Evolutionary conservation across 2,329 filamentous ascomycete species (phyloP), one percentile per base, ranked within the genome.

Genomic region (Coniochaeta hoffmannii): DNA sequence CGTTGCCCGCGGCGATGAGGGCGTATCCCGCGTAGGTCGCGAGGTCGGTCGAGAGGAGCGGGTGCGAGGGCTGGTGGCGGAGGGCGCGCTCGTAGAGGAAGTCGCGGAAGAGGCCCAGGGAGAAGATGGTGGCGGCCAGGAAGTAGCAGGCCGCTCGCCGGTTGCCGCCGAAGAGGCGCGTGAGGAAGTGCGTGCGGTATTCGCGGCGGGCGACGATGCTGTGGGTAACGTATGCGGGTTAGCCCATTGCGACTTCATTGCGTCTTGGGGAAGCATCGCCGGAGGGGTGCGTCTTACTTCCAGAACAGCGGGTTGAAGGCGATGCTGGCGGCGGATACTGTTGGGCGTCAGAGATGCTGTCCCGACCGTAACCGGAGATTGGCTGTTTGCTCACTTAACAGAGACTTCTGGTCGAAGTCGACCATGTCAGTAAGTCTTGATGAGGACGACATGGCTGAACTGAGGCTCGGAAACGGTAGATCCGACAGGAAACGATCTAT

Each of bases 221-320:
- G 63, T 31, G n/a, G n/a, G n/a, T 60, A 49, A 53, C 46, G 24
- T 11, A 19, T 26, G 53, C 55, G 49, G 55, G 67, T 78, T 66
- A 77, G 73, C n/a, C 15, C 24, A 22, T 4, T 7, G 10, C 4
- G n/a, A 7, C 10, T 46, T 9, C n/a, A n/a, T n/a, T n/a, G n/a
- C n/a, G n/a, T 19, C 41, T n/a, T 9, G n/a, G 41, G 24, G n/a
- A 24, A 46, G 19, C 9, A 24, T n/a, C 60, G n/a, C n/a, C 58
- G 53, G 46, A 58, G 34, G 10, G 54, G 81, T 5, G 5, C 5
- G 9, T 9, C 89, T 78, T 80, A 96, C 92, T 99, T 99, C 94
- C 94, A 99, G 73, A 97, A 97, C n/a, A 94, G 87, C 22, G 94
- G 94, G 73, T 99, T 99, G 75, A 99, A 97, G 51, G 87, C 81